Evolutionary conservation across 73 alveolate genomes (phyloP), one percentile per base, ranked within the genome.

Genomic region (Blepharisma stoltei): DNA sequence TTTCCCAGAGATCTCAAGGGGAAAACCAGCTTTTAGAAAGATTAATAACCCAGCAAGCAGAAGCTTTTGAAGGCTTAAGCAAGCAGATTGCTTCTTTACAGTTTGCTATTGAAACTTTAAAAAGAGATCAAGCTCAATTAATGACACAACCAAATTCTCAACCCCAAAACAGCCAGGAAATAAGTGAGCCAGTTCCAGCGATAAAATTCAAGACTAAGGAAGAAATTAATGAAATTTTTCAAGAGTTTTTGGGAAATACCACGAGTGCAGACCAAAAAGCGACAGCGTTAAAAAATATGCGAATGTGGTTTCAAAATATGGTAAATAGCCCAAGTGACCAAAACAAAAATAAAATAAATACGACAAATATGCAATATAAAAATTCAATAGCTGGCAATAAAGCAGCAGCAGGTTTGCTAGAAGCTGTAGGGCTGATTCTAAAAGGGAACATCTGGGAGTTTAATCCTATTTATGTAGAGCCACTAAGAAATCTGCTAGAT

Each of bases 281-380:
- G 14, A 9, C 23, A 18, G 73, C 73, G 11, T 25, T 60, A 25
- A 60, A 60, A 5, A 60, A n/a, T 20, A 20, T 60, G 73, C 0
- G 23, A 60, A 60, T 60, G 73, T 60, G 73, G 73, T 25, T 60
- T 25, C 14, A n/a, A 47, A 60, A 60, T 5, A 18, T 60, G 46
- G 45, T 25, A 14, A 14, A n/a, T 14, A 60, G 5, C 47, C 73
- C 73, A 18, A 18, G 18, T 5, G 73, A 60, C 45, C 14, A 60
- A 38, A n/a, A 14, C 18, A 60, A 60, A 60, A 20, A n/a, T 60
- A 60, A 25, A 60, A 60, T 60, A 1, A 60, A 60, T 5, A 60
- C 45, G 6, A 60, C 73, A 18, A 60, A 60, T 38, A n/a, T 38
- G 14, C 73, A 60, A 11, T 60, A 60, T 38, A 60, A 60, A 60